Conservation (phyloP, 1,139 yeast species). For the Blastobotrys petasosporus region DNA sequence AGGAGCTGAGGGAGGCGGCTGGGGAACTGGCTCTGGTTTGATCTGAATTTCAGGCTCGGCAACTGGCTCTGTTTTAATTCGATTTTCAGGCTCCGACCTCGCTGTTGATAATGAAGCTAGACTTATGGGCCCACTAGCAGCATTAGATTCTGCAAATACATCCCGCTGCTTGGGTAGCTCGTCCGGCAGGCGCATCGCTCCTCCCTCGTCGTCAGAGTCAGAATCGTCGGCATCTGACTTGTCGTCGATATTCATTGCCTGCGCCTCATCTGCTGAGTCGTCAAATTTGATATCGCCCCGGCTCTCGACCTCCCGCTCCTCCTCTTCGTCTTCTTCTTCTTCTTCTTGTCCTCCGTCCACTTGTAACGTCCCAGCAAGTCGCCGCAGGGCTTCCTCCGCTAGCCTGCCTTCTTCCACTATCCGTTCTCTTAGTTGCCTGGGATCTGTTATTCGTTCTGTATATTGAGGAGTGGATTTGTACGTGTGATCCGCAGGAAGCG, state of each 20-base stretch:
- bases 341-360: constrained; percentile 26
- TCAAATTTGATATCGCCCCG: background rate
- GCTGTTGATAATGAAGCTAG: constrained; percentile 3
- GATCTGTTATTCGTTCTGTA: constrained; percentile 60
- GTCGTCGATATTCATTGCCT: constrained; percentile 1
- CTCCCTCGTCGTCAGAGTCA: background rate
- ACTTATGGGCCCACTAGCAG: constrained; percentile 4
- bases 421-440: constrained; percentile 60
- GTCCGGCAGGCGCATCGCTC: constrained; percentile 2
- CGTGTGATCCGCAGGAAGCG: constrained; percentile 89
- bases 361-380: constrained; percentile 33
- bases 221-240: constrained; percentile 4
- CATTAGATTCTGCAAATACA: background rate
- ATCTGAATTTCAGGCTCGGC: background rate
- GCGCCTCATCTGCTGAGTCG: constrained; percentile 3
- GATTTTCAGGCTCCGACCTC: background rate
- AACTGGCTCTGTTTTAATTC: no score
- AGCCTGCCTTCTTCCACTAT: constrained; percentile 73
- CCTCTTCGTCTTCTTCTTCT: constrained; percentile 24
- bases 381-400: constrained; percentile 72
- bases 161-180: background rate
- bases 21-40: background rate
- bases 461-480: constrained; percentile 70
- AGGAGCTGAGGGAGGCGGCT: background rate
- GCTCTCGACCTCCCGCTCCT: constrained; percentile 16